Evolutionary conservation across 768 basidiomycete species (phyloP).

Genomic region (Clathrus columnatus): DNA sequence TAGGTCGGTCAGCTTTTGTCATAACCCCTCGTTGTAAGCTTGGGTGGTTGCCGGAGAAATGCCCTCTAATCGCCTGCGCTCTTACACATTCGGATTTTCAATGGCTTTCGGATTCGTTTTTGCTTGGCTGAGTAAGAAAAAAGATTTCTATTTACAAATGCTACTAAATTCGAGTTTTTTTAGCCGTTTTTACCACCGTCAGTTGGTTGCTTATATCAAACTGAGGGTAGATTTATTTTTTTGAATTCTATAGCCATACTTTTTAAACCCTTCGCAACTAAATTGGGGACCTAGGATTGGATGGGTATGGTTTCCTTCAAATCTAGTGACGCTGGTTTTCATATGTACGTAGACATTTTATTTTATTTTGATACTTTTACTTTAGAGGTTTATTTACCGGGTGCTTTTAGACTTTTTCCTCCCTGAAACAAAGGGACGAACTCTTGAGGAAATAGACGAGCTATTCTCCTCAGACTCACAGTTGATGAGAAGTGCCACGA

Average conservation of each 20-base stretch:
- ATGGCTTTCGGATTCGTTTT: constrained; percentile 16
- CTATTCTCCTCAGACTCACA: neutral
- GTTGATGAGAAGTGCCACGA: neutral
- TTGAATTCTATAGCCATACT: constrained; percentile 11
- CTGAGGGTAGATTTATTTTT: too few relatives aligned
- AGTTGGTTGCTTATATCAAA: neutral
- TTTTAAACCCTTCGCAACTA: constrained; percentile 9
- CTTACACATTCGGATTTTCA: constrained; percentile 10
- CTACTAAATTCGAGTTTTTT: neutral
- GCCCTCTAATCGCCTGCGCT: constrained; percentile 13
- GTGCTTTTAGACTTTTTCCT: constrained; percentile 10
- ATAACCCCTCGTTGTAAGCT: neutral
- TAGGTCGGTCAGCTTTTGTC: neutral
- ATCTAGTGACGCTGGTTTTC: constrained; percentile 9
- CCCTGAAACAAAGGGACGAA: constrained; percentile 3
- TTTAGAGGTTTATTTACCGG: too few relatives aligned
- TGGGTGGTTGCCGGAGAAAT: constrained; percentile 15
- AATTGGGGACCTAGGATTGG: constrained; percentile 11
- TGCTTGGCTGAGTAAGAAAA: constrained; percentile 12
- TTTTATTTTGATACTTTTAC: neutral
- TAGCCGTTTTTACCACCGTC: neutral
- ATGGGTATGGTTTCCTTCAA: constrained; percentile 12
- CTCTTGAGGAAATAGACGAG: constrained; percentile 10
- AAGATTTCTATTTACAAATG: neutral
- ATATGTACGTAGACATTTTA: constrained; percentile 3